Evolutionary conservation across 345 rosid genomes (phyloP).

Genomic region (Jatropha curcas): DNA sequence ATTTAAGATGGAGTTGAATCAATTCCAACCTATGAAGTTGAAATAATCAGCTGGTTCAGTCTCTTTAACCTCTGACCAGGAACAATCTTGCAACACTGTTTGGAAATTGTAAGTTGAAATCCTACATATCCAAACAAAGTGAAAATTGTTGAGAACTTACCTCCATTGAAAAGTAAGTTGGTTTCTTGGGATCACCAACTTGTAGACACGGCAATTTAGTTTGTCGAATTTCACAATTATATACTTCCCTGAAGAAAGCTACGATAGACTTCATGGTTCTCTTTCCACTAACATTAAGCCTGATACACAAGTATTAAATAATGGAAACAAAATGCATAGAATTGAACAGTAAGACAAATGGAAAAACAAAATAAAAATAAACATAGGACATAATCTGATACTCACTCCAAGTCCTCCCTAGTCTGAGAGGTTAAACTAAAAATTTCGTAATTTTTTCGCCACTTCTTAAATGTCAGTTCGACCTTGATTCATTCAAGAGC

Average conservation of each 20-base stretch:
- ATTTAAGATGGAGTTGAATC: neutral
- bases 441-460: slow-evolving; percentile 91
- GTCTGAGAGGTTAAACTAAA: slow-evolving; percentile 88
- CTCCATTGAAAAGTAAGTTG: slow-evolving; percentile 96
- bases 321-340: neutral
- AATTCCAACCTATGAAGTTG: slow-evolving; percentile 29
- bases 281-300: slow-evolving; percentile 83
- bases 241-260: slow-evolving; percentile 75
- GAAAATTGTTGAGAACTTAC: slow-evolving; percentile 31
- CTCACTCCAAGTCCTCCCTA: slow-evolving; percentile 84
- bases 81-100: slow-evolving; percentile 90
- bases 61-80: slow-evolving; percentile 97
- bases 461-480: slow-evolving; percentile 87
- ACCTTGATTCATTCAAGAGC: slow-evolving; percentile 90
- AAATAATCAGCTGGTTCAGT: slow-evolving; percentile 86
- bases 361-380: neutral
- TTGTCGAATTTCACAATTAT: slow-evolving; percentile 70
- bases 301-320: slow-evolving; percentile 21
- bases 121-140: neutral
- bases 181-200: slow-evolving; percentile 88
- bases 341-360: neutral
- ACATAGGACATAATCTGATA: neutral
- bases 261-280: slow-evolving; percentile 87
- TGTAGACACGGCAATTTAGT: slow-evolving; percentile 87
- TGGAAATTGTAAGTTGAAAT: slow-evolving; percentile 2